phyloP scores from a whole-genome alignment of 108 stramenopile species.

The Cylindrotheca fusiformis region DNA sequence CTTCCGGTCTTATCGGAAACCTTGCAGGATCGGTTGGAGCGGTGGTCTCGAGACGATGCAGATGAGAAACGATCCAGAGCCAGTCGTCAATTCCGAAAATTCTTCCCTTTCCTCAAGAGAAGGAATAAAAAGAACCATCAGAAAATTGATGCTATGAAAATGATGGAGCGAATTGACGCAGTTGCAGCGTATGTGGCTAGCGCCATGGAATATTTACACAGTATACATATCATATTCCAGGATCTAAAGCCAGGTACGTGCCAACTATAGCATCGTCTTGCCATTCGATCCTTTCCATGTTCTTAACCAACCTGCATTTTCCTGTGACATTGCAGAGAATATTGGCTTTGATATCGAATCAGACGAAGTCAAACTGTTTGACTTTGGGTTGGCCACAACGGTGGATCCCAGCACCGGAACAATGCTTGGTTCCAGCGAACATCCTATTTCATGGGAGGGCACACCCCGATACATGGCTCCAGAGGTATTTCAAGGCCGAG shows the following conservation, averaged over 20 bases:
- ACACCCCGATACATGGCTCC: conserved; percentile 60
- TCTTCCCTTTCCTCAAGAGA: background rate
- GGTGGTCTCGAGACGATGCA: background rate
- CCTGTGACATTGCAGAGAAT: conserved; percentile 33
- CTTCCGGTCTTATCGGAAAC: conserved; percentile 4
- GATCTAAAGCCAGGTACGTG: conserved; percentile 19
- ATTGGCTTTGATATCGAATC: conserved; percentile 30
- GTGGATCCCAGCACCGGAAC: conserved; percentile 26
- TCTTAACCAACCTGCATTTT: background rate
- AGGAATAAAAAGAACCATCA: background rate
- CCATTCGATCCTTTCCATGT: background rate
- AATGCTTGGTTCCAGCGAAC: conserved; percentile 45
- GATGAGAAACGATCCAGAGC: background rate
- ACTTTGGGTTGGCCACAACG: conserved; percentile 43
- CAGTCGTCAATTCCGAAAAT: background rate
- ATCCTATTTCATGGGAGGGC: conserved; percentile 23
- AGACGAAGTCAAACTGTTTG: conserved; percentile 35
- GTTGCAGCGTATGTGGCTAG: conserved; percentile 10
- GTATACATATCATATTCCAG: conserved; percentile 6
- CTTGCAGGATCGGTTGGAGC: conserved; percentile 7
- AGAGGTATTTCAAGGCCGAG: conserved; percentile 31
- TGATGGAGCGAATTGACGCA: conserved; percentile 6
- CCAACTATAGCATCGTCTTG: background rate
- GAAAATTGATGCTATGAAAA: background rate
- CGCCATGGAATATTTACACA: conserved; percentile 25